Percentiles rank a stretch among this genome's conserved stretches.
These are phyloP conservation scores for Botrytis galanthina DNA, from an alignment of 2,329 filamentous ascomycete genomes.

Conservation along the genomic window DNA sequence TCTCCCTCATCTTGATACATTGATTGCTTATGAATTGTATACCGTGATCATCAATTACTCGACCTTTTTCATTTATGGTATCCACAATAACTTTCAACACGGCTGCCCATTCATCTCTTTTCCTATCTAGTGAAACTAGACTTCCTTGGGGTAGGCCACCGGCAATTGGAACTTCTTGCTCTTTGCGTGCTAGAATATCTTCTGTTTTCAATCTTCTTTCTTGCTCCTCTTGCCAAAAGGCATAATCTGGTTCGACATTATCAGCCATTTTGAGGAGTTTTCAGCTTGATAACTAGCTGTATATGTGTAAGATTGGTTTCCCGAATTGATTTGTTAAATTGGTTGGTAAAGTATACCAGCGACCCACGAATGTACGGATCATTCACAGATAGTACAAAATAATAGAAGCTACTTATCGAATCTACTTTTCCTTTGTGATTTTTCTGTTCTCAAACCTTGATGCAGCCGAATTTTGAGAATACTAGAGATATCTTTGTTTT, in stretches of 20 bases:
- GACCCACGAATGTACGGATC: background rate
- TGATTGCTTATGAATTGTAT: background rate
- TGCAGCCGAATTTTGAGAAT: background rate
- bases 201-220: background rate
- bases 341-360: background rate
- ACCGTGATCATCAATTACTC: background rate
- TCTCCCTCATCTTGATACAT: background rate
- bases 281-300: background rate
- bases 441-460: background rate
- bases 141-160: background rate
- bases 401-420: constrained; percentile 11
- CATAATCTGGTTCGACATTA: background rate
- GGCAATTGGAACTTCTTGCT: background rate
- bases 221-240: constrained; percentile 10
- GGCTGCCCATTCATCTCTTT: background rate
- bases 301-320: background rate
- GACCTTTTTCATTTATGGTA: background rate
- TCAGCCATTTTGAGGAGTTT: background rate
- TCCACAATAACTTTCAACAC: background rate
- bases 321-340: background rate
- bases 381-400: background rate
- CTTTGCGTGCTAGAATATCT: background rate
- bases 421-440: background rate
- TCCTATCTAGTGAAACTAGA: background rate
- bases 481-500: background rate